A percentile compares a stretch with the other conserved stretches of the same genome.
These are phyloP conservation scores for Scopulariopsis brevicaulis DNA, from an alignment of 2,329 filamentous ascomycete genomes.

Conservation along the genomic window DNA sequence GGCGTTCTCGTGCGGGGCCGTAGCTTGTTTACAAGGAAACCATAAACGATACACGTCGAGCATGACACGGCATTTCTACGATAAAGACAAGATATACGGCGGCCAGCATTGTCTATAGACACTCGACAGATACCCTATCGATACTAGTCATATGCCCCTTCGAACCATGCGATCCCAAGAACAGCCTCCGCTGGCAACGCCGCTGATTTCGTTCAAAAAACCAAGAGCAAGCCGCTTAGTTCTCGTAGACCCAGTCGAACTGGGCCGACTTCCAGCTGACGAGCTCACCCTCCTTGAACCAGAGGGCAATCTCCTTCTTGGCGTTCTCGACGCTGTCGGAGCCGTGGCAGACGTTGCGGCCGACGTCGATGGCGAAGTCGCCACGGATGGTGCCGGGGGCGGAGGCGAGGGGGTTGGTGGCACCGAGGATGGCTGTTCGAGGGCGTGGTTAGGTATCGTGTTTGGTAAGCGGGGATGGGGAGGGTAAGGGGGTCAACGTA, in stretches of 20 bases:
- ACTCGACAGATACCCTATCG: neutral
- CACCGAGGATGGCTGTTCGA: conserved; percentile 70
- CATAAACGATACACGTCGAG: neutral
- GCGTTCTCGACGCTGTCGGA: conserved; percentile 98
- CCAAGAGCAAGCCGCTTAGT: conserved; percentile 30
- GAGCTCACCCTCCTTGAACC: conserved; percentile 88
- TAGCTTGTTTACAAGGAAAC: conserved; percentile 11
- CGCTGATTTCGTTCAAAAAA: neutral
- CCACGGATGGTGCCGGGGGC: conserved; percentile 97
- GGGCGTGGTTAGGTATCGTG: conserved; percentile 5
- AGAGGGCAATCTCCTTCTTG: conserved; percentile 98
- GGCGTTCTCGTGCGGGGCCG: conserved; percentile 40
- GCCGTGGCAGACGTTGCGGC: conserved; percentile 99
- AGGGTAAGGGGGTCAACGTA: conserved; percentile 26
- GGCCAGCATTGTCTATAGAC: neutral
- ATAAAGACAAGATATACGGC: neutral
- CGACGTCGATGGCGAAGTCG: conserved; percentile 68
- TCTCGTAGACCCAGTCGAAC: conserved; percentile 97
- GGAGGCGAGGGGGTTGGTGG: conserved; percentile 95
- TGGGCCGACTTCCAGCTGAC: conserved; percentile 74
- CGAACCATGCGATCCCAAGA: neutral
- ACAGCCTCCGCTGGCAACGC: neutral
- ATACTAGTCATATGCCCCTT: neutral
- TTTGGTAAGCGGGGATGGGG: neutral
- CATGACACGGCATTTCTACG: neutral